phyloP scores from a whole-genome alignment of 805 yeast genomes.

The Kodamaea kaohsiungensis region DNA sequence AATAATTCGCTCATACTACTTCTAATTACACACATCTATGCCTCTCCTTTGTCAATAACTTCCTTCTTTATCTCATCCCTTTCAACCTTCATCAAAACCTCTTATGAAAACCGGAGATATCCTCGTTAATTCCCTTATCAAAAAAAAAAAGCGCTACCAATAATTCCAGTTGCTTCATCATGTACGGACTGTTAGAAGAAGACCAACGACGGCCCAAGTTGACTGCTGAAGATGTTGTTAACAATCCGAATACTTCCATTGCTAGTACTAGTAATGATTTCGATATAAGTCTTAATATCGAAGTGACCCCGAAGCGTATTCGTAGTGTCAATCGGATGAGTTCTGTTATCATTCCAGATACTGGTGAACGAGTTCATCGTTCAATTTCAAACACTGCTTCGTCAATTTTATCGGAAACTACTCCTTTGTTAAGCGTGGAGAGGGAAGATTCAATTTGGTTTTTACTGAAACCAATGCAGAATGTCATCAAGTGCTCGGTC shows the following conservation, averaged over 20 bases:
- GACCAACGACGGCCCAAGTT: background rate
- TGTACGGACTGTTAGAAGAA: slow-evolving; percentile 2
- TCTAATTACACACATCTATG: background rate
- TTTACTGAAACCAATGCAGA: background rate
- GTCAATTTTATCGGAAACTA: background rate
- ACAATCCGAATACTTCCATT: background rate
- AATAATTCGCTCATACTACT: background rate
- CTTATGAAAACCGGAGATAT: background rate
- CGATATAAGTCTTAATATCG: background rate
- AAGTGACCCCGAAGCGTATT: background rate
- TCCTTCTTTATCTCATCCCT: no score
- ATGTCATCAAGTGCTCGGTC: slow-evolving; percentile 64
- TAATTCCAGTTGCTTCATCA: background rate
- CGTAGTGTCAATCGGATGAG: slow-evolving; percentile 19
- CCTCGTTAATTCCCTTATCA: background rate
- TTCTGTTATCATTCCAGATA: slow-evolving; percentile 40
- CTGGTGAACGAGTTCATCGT: slow-evolving; percentile 42
- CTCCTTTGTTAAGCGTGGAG: background rate
- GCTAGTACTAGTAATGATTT: background rate
- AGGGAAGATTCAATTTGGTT: background rate
- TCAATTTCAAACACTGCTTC: slow-evolving; percentile 23
- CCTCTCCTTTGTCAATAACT: background rate
- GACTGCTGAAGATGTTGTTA: background rate
- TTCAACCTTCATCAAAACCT: background rate
- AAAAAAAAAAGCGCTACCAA: slow-evolving; percentile 1